Percentiles rank a stretch among this genome's conserved stretches.
These are phyloP conservation scores for Mallotus japonicus DNA, from an alignment of 441 rosid species.

Conservation along the genomic window DNA sequence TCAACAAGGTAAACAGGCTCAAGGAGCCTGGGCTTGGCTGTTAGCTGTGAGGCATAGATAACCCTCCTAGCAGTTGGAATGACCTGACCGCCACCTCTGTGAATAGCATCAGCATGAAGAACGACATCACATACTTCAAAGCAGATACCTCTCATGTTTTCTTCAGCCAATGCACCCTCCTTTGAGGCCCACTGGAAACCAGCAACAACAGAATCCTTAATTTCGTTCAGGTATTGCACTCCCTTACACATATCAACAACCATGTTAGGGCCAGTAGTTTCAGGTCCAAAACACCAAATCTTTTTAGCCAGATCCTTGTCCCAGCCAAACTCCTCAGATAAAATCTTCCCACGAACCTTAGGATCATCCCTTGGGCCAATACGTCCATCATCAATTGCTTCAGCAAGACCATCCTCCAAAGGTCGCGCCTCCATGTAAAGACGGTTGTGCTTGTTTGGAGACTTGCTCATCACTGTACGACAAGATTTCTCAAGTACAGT, in stretches of 20 bases:
- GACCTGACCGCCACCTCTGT: slow-evolving; percentile 56
- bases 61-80: slow-evolving; percentile 61
- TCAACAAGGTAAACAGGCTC: slow-evolving; percentile 43
- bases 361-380: slow-evolving; percentile 58
- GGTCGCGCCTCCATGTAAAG: slow-evolving; percentile 59
- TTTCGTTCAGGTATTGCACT: slow-evolving; percentile 55
- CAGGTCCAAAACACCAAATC: slow-evolving; percentile 61
- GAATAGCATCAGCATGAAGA: slow-evolving; percentile 53
- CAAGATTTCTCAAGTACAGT: slow-evolving; percentile 49
- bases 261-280: slow-evolving; percentile 58
- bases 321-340: slow-evolving; percentile 54
- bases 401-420: slow-evolving; percentile 49
- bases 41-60: slow-evolving; percentile 49
- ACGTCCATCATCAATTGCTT: slow-evolving; percentile 52
- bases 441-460: slow-evolving; percentile 59
- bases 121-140: slow-evolving; percentile 57
- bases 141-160: slow-evolving; percentile 55
- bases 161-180: slow-evolving; percentile 58
- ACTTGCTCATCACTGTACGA: slow-evolving; percentile 48
- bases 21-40: slow-evolving; percentile 52
- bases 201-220: slow-evolving; percentile 55
- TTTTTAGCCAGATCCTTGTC: slow-evolving; percentile 59
- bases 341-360: slow-evolving; percentile 42
- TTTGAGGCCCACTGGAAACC: slow-evolving; percentile 63
- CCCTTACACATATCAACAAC: slow-evolving; percentile 62